These are phyloP conservation scores for Chlorokybus atmophyticus DNA, from an alignment of 139 green algal genomes.

Conservation along the genomic window DNA sequence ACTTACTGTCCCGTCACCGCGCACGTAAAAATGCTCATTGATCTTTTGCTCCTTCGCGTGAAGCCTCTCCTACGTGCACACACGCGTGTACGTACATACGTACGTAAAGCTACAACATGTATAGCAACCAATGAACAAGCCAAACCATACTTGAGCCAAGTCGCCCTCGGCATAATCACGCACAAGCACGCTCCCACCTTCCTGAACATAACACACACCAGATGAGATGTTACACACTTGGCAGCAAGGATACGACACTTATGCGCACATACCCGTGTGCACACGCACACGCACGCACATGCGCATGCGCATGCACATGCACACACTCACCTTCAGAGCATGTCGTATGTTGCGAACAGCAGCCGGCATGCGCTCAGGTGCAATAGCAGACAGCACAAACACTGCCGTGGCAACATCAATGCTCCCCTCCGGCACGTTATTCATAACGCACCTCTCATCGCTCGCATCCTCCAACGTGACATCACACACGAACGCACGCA, in stretches of 20 bases:
- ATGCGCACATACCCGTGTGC: no score
- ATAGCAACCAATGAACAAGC: background rate
- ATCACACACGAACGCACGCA: constrained; percentile 72
- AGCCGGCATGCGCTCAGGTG: constrained; percentile 35
- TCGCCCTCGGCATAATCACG: constrained; percentile 44
- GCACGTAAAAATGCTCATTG: constrained; percentile 23
- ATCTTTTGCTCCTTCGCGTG: constrained; percentile 22
- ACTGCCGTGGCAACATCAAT: constrained; percentile 27
- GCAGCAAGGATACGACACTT: no score
- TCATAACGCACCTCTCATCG: constrained; percentile 23
- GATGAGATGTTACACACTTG: no score
- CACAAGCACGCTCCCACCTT: constrained; percentile 28
- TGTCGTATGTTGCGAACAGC: constrained; percentile 14
- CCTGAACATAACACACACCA: no score
- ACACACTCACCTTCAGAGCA: constrained; percentile 18
- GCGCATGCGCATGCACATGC: background rate
- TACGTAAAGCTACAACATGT: background rate
- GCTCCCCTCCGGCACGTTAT: constrained; percentile 12
- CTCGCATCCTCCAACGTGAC: constrained; percentile 31
- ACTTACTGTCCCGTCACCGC: constrained; percentile 26
- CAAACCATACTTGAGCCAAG: constrained; percentile 29
- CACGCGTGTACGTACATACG: constrained; percentile 7
- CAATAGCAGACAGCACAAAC: constrained; percentile 86
- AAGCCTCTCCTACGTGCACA: constrained; percentile 21
- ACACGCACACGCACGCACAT: no score